A percentile compares a stretch with the other conserved stretches of the same genome.
Evolutionary conservation across 2,329 filamentous ascomycete genomes (phyloP).

Genomic region (Nemania sp.): DNA sequence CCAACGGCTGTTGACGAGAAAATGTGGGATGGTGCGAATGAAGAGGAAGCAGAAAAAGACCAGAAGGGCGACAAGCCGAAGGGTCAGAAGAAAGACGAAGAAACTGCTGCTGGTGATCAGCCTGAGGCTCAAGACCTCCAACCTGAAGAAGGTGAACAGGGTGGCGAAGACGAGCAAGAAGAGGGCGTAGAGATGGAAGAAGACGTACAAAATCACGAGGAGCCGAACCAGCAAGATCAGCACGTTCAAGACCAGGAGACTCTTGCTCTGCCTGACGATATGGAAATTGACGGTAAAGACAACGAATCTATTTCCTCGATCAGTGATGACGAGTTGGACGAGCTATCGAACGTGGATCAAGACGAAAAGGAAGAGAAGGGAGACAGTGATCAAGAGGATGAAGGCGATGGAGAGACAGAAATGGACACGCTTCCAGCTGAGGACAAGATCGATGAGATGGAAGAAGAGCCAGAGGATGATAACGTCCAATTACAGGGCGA

Average conservation of each 20-base stretch:
- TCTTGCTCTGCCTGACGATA: slow-evolving; percentile 83
- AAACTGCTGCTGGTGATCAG: slow-evolving; percentile 54
- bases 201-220: slow-evolving; percentile 57
- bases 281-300: slow-evolving; percentile 75
- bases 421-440: slow-evolving; percentile 47
- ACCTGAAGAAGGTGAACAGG: slow-evolving; percentile 45
- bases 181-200: slow-evolving; percentile 63
- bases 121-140: slow-evolving; percentile 63
- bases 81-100: slow-evolving; percentile 67
- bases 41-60: slow-evolving; percentile 81
- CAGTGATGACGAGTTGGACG: slow-evolving; percentile 61
- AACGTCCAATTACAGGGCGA: slow-evolving; percentile 39
- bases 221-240: slow-evolving; percentile 66
- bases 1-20: slow-evolving; percentile 94
- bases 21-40: slow-evolving; percentile 91
- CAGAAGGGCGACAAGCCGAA: slow-evolving; percentile 74
- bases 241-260: slow-evolving; percentile 81
- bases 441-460: slow-evolving; percentile 58
- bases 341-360: slow-evolving; percentile 55
- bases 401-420: slow-evolving; percentile 51
- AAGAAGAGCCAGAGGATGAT: slow-evolving; percentile 49
- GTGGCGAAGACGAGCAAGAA: slow-evolving; percentile 58
- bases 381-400: slow-evolving; percentile 45
- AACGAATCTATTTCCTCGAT: slow-evolving; percentile 55
- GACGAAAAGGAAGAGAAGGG: slow-evolving; percentile 49